A percentile compares a stretch with the other conserved stretches of the same genome.
phyloP scores from a whole-genome alignment of 2,329 filamentous ascomycete species.

The Plectosphaerella sp. region DNA sequence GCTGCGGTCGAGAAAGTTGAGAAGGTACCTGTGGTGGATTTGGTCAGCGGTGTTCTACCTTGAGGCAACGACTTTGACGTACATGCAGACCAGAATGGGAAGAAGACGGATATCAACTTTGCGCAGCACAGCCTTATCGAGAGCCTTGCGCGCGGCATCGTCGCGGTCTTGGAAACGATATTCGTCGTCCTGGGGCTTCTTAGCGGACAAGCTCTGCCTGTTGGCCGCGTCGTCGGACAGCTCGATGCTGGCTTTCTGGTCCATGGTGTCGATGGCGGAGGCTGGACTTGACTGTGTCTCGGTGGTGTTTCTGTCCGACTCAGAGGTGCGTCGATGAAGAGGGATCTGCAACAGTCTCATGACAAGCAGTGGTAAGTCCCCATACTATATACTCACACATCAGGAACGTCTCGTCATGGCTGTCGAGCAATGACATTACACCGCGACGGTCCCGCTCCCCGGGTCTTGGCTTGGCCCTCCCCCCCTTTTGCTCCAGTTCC shows the following conservation, averaged over 20 bases:
- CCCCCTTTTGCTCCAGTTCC: no score
- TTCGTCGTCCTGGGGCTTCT: neutral
- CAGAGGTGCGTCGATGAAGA: neutral
- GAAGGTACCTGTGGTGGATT: constrained; percentile 19
- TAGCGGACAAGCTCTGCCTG: neutral
- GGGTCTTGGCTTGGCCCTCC: no score
- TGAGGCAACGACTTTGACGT: constrained; percentile 23
- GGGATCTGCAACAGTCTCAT: neutral
- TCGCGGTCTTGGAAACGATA: neutral
- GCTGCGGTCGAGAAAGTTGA: constrained; percentile 50
- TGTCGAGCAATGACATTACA: no score
- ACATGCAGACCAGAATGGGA: constrained; percentile 49
- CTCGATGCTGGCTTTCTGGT: neutral
- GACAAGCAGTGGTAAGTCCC: no score
- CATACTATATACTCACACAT: no score
- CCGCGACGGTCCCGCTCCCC: no score
- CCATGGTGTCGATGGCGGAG: neutral
- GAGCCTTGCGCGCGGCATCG: neutral
- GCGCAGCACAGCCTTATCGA: constrained; percentile 27
- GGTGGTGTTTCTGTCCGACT: neutral
- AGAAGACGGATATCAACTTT: constrained; percentile 49
- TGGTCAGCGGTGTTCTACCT: neutral
- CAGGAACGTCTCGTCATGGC: no score
- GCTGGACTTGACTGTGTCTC: neutral
- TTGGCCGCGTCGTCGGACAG: neutral